Base-by-base conservation (phyloP, 768 basidiomycete genomes). In the Ephemerocybe angulata region DNA sequence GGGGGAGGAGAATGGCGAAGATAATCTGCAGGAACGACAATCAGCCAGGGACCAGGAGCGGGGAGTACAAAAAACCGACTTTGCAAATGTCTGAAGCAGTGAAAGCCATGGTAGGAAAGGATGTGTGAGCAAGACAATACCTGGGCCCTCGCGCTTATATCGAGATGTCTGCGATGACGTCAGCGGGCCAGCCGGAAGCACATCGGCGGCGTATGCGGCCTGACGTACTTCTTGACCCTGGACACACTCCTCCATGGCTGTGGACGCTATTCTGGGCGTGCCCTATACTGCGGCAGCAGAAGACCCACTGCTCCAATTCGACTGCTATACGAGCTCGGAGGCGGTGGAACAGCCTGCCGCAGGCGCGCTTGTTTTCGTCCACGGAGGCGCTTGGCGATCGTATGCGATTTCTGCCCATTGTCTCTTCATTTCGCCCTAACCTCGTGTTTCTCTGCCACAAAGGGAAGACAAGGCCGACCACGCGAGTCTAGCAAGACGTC, bases 371-470 rank as follows among this genome's bases (percentile, higher is more conserved):
- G 82, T 83, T 62, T 92, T 90, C 62, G 72, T 92, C 27, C 91
- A 91, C 60, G 91, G 91, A 28, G 91, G 91, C 30, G 91, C 90
- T 22, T 93, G 91, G 91, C 74, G 83, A 62, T 67, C 82, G 90
- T 90, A 64, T 74, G 86, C 58, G 30, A 15, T 64, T 48, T 2
- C 53, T 57, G 46, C 35, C 35, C 29, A 17, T 53, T 51, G 48
- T 56, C 8, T n/a, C 5, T 27, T 25, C 17, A 37, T 28, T 4
- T 21, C 13, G 56, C 38, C 31, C 54, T 56, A 25, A 66, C 33
- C 17, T 17, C n/a, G n/a, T 35, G 33, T 8, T 35, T 17, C 33
- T 35, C 17, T 35, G 33, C 33, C 33, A 35, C 17, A 35, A 8
- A 90, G 88, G 42, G 89, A 88, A 60, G 88, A 90, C 72, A 93